These are phyloP conservation scores for Aspergillus taichungensis DNA, from an alignment of 495 filamentous ascomycete genomes.

Conservation along the genomic window DNA sequence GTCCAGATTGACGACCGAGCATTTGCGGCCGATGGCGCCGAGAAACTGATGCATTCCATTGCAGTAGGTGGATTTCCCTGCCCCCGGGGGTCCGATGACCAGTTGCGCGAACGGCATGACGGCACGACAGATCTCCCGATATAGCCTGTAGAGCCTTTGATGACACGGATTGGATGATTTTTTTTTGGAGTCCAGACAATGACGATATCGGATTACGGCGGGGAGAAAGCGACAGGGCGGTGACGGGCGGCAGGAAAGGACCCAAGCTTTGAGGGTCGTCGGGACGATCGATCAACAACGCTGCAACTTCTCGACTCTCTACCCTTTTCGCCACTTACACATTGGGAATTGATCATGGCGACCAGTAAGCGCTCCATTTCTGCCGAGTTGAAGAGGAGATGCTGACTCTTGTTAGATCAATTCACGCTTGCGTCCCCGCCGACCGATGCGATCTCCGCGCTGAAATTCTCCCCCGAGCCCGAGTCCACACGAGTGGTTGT, in stretches of 20 bases:
- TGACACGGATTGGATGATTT: too few relatives aligned
- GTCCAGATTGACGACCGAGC: constrained; percentile 91
- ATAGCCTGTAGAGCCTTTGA: too few relatives aligned
- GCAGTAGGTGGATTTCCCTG: constrained; percentile 95
- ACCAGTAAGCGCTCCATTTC: constrained; percentile 23
- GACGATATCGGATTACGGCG: constrained; percentile 5
- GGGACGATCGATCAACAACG: constrained; percentile 10
- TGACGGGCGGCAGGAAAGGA: constrained; percentile 26
- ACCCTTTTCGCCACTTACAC: background rate
- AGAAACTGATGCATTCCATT: constrained; percentile 99
- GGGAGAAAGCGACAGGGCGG: constrained; percentile 26
- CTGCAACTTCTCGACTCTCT: background rate
- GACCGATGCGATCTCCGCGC: constrained; percentile 76
- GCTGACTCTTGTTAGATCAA: constrained; percentile 30
- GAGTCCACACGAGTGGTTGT: constrained; percentile 62
- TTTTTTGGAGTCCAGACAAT: too few relatives aligned
- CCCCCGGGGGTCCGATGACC: constrained; percentile 84
- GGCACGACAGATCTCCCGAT: background rate
- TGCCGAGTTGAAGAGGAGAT: too few relatives aligned
- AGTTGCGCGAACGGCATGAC: constrained; percentile 63
- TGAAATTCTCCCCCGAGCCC: constrained; percentile 71
- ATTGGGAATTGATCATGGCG: constrained; percentile 18
- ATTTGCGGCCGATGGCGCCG: constrained; percentile 85
- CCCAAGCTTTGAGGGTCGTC: constrained; percentile 21
- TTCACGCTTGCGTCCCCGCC: constrained; percentile 53